Evolutionary conservation across 495 filamentous ascomycete genomes (phyloP).

Genomic region (Oleoguttula mirabilis): DNA sequence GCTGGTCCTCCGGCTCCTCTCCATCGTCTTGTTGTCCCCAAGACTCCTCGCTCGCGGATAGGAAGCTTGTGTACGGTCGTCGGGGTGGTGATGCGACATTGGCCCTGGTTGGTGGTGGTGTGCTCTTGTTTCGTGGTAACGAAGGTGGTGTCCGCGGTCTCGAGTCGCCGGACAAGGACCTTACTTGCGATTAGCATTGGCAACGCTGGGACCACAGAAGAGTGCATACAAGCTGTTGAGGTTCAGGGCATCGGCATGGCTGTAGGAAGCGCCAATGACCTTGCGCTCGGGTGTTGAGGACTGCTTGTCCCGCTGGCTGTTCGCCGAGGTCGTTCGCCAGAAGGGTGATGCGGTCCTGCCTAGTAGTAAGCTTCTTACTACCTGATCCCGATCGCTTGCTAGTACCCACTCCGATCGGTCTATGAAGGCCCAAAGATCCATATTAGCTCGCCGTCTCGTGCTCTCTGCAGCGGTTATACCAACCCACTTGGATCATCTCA

Average conservation of each 20-base stretch:
- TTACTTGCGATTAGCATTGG: too few species aligned
- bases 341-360: constrained; percentile 72
- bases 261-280: constrained; percentile 92
- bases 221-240: constrained; percentile 55
- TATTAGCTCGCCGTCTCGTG: constrained; percentile 15
- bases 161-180: constrained; percentile 42
- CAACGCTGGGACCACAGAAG: background rate
- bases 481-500: constrained; percentile 99
- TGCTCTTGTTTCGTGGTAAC: constrained; percentile 35
- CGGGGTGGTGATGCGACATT: constrained; percentile 39
- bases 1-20: constrained; percentile 41
- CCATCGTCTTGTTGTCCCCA: constrained; percentile 60
- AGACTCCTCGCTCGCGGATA: constrained; percentile 61
- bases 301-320: constrained; percentile 16
- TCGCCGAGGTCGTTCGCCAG: constrained; percentile 56
- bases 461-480: constrained; percentile 33
- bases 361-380: constrained; percentile 11
- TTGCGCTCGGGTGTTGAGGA: constrained; percentile 38
- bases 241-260: constrained; percentile 87
- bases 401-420: constrained; percentile 38
- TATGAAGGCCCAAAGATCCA: constrained; percentile 22
- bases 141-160: constrained; percentile 50
- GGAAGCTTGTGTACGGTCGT: constrained; percentile 61
- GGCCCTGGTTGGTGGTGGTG: constrained; percentile 33
- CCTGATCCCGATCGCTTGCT: background rate